Evolutionary conservation across 768 basidiomycete species (phyloP), one percentile per base, ranked within the genome.

Genomic region (Lactarius hatsudake): DNA sequence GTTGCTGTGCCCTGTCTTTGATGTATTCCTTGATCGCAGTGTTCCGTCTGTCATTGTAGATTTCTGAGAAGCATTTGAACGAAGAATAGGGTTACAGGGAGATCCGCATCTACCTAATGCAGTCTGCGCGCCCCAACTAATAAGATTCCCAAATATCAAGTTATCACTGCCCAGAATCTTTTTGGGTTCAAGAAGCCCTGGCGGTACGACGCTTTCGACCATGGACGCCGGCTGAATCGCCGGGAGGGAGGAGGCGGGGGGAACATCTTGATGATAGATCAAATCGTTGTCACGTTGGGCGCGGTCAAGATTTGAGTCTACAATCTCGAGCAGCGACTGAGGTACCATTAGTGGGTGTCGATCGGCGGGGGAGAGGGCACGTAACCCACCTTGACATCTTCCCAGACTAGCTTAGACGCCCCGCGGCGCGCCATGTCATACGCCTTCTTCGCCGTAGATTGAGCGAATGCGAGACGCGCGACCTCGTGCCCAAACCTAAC

Each of bases 241-340:
- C 0, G 87, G 78, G 8, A 97, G 83, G 18, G 88, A 83, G 2
- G 89, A 86, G 5, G 84, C 72, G 0, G 94, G 80, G 1, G 96
- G 94, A 1, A 96, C 81, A 64, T 93, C 89, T 60, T 93, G 84
- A 71, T 97, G 94, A 78, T 98, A 99, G 45, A 99, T 97, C 8
- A 97, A 80, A 76, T 96, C 91, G 75, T 99, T 99, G 76, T 98
- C 96, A 38, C 93, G 86, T 69, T 89, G 86, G 0, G 96, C 92
- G 17, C 93, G 84, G 5, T 80, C 77, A 40, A 91, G 76, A 63
- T 86, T 84, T 61, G 84, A 86, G 70, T 89, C 84, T 30, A 97
- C 79, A 9, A 80, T 87, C 56, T 89, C 87, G 30, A 90, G 78
- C 18, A 98, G 79, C 1, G 91, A 92, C 95, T 98, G 54, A 4